Base-by-base conservation (phyloP, 1,284 basidiomycete species). In the Ganoderma multipileum region DNA sequence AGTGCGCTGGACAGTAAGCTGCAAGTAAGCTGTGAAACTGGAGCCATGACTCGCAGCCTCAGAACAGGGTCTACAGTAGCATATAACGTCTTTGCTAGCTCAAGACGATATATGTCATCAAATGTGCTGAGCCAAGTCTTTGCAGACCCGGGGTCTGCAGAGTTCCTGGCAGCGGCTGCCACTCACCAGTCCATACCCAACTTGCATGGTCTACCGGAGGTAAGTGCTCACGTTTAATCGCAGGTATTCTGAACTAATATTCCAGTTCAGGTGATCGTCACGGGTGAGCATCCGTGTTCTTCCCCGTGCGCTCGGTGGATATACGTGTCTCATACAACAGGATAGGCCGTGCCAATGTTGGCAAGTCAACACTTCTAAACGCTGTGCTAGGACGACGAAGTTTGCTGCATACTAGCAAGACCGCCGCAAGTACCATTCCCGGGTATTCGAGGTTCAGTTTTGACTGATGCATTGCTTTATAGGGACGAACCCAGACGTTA, bases 351-450 rank as follows among this genome's bases (percentile, higher is more conserved):
- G 83, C 92, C 6, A 94, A 94, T 75, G 88, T 85, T 23, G 92
- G 92, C 30, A 94, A 94, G 76, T 93, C 91, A 0, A 86, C 89
- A 1, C 78, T 94, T 30, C 83, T 93, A 26, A 94, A 93, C 73
- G 86, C 89, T 11, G 84, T 93, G 2, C 74, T 92, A 6, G 87
- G 87, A 1, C 81, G 90, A 55, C 88, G 78, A 57, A 80, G 83
- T 63, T 79, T 94, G 28, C 78, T 91, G 18, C 83, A 85, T 42
- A 89, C 87, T 0, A 92, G 91, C 77, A 89, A 88, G 70, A 90
- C 87, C 76, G 86, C 91, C 30, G 92, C 92, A 63, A 67, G 88
- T 81, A 54, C 75, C n/a, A 28, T 42, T 38, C 3, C 54, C 26
- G 36, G 39, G 54, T 33, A 52, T 73, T 30, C 65, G 20, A 28